Base-by-base conservation (phyloP, 306 rosid genomes). In the Boehmeria nivea region DNA sequence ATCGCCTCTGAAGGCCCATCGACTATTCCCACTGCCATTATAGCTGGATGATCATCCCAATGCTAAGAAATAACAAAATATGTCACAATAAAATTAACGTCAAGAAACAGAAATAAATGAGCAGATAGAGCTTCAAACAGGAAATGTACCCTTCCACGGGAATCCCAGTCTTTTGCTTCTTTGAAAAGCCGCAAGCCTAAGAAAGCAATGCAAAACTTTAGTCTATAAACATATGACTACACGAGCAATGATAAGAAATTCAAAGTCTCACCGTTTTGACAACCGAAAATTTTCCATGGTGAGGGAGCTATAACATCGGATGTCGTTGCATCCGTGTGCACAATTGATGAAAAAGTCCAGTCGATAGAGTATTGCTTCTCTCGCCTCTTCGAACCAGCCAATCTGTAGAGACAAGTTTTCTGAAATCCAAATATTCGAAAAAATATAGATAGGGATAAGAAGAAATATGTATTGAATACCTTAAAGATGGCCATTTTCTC, bases 281-380 rank as follows among this genome's bases (percentile, higher is more conserved):
- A 86, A 20, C 97, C 97, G 72, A 89, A 89, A 54, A 89, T 89
- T 65, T 83, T 89, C 97, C 95, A 89, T 2, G 90, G 81, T 8
- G 97, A 89, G 59, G 95, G 86, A 59, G 90, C 87, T 50, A 81
- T 69, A 51, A 89, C 97, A 72, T 89, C 97, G 25, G 85, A 52
- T 42, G 95, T 65, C 77, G 73, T 81, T 4, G 85, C 76, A 63
- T 89, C 95, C 13, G 75, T 33, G 69, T 54, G 74, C 28, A 76
- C 46, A 55, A 60, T 50, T 52, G 94, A 63, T 23, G 70, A 57
- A 31, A 67, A 43, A 63, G 70, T 70, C 76, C 81, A 61, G 60
- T 77, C 81, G 34, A 75, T 60, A 12, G 95, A 77, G 76, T 46
- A 18, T 64, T 72, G 78, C 60, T 70, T 43, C 42, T 65, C 71